phyloP scores from a whole-genome alignment of 306 rosid genomes.

The Corylus americana region DNA sequence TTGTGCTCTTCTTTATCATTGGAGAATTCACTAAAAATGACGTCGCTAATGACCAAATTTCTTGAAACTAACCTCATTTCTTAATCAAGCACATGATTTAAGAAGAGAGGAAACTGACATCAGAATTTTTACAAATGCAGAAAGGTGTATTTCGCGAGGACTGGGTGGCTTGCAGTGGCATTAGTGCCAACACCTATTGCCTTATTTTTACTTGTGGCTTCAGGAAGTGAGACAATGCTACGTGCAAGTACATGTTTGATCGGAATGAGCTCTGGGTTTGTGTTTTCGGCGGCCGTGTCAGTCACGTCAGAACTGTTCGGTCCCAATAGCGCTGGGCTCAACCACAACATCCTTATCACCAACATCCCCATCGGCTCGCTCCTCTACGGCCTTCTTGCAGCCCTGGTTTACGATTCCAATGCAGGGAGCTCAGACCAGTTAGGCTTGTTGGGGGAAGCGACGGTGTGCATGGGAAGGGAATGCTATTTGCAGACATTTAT shows the following conservation, averaged over 20 bases:
- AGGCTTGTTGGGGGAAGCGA: constrained; percentile 40
- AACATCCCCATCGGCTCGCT: constrained; percentile 56
- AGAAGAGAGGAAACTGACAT: background rate
- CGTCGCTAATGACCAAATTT: no score
- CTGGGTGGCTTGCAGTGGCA: constrained; percentile 54
- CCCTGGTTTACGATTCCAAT: constrained; percentile 58
- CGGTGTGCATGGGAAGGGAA: constrained; percentile 65
- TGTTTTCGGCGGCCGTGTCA: constrained; percentile 48
- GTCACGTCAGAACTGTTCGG: constrained; percentile 54
- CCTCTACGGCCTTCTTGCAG: constrained; percentile 61
- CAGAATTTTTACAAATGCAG: constrained; percentile 26
- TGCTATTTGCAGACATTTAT: constrained; percentile 72
- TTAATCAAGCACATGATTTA: background rate
- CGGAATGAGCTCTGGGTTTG: constrained; percentile 53
- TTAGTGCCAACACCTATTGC: constrained; percentile 51
- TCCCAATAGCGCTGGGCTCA: constrained; percentile 46
- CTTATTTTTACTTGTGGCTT: constrained; percentile 37
- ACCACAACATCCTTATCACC: constrained; percentile 59
- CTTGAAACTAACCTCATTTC: background rate
- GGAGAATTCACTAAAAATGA: background rate
- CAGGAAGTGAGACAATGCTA: constrained; percentile 35
- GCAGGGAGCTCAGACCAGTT: constrained; percentile 20
- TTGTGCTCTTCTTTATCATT: background rate
- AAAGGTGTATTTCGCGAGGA: constrained; percentile 47
- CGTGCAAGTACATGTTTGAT: constrained; percentile 39